A percentile compares a stretch with the other conserved stretches of the same genome.
Conservation (phyloP, 495 filamentous ascomycete species). For the Oidiodendron maius region DNA sequence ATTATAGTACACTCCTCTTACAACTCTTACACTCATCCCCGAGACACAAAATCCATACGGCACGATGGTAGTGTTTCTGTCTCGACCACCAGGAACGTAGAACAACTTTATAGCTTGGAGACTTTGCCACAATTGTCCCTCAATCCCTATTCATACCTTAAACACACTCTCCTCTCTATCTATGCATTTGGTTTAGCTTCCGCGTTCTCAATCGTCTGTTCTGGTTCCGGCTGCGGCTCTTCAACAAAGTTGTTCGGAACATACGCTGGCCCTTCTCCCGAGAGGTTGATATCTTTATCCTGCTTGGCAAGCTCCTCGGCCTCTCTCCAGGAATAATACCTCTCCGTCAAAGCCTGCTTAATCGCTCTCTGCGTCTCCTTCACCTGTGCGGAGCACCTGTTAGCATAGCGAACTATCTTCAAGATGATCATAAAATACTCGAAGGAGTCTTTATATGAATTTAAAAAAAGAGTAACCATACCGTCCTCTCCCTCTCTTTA, state of each 20-base stretch:
- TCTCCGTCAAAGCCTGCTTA: conserved; percentile 78
- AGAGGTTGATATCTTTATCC: conserved; percentile 60
- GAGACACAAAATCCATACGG: not conserved
- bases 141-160: not conserved
- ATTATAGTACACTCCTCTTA: not conserved
- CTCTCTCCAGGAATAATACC: conserved; percentile 86
- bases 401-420: too few species aligned
- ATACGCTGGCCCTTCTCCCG: conserved; percentile 41
- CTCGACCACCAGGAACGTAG: not conserved
- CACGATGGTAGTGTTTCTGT: not conserved
- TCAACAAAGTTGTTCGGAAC: conserved; percentile 14
- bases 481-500: conserved; percentile 49
- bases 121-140: not conserved
- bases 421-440: too few species aligned
- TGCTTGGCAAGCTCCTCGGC: conserved; percentile 63
- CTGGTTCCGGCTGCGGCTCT: conserved; percentile 22
- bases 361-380: conserved; percentile 67
- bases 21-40: not conserved
- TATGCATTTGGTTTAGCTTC: conserved; percentile 10
- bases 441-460: conserved; percentile 10
- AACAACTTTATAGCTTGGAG: too few species aligned
- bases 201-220: conserved; percentile 7
- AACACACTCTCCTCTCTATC: not conserved
- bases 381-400: too few species aligned
- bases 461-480: conserved; percentile 34